These are phyloP conservation scores for Leccinum fuscescens DNA, from an alignment of 1,284 basidiomycete genomes.

Conservation along the genomic window DNA sequence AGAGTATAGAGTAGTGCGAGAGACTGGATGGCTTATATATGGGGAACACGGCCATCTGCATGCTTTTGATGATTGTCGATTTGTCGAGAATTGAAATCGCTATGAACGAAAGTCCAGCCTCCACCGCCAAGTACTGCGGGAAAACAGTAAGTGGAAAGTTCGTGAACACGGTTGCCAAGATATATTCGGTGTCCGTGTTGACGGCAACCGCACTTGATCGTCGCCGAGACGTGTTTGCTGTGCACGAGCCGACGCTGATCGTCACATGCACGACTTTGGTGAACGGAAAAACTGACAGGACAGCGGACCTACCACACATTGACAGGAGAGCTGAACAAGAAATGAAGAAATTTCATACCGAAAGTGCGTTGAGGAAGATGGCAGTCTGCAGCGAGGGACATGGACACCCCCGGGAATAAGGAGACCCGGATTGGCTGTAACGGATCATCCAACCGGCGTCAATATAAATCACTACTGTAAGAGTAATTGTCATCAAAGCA, in stretches of 20 bases:
- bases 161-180: slow-evolving; percentile 31
- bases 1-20: slow-evolving; percentile 6
- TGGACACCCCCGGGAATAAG: slow-evolving; percentile 2
- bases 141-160: slow-evolving; percentile 19
- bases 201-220: slow-evolving; percentile 34
- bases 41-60: slow-evolving; percentile 21
- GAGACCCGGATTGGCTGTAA: slow-evolving; percentile 19
- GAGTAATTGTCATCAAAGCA: slow-evolving; percentile 1
- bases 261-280: slow-evolving; percentile 11
- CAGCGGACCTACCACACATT: slow-evolving; percentile 7
- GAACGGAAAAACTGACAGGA: slow-evolving; percentile 14
- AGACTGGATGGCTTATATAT: slow-evolving; percentile 29
- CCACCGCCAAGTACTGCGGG: slow-evolving; percentile 21
- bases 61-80: slow-evolving; percentile 22
- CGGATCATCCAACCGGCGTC: slow-evolving; percentile 32
- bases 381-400: slow-evolving; percentile 7
- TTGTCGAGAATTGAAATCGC: slow-evolving; percentile 13
- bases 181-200: slow-evolving; percentile 21
- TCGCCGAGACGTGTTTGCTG: slow-evolving; percentile 32
- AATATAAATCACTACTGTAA: slow-evolving; percentile 5
- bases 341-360: slow-evolving; percentile 26
- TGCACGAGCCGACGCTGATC: slow-evolving; percentile 34
- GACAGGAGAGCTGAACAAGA: slow-evolving; percentile 13
- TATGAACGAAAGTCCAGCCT: slow-evolving; percentile 32
- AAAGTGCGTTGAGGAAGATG: slow-evolving; percentile 13